Evolutionary conservation across 2,329 filamentous ascomycete species (phyloP).

Genomic region (Metarhizium guizhouense): DNA sequence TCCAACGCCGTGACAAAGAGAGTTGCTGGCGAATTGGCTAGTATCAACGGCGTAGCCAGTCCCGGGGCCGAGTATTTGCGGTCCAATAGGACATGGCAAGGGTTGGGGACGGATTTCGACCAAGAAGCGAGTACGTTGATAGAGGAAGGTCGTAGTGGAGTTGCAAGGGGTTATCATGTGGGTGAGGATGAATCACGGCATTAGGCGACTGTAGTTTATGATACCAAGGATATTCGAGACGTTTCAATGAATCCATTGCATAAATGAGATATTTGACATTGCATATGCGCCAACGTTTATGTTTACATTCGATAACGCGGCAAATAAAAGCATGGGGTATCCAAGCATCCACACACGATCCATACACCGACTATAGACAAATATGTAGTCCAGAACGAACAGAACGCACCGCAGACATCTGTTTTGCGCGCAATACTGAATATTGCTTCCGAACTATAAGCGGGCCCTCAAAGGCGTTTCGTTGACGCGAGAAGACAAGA

Average conservation of each 20-base stretch:
- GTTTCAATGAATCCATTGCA: neutral
- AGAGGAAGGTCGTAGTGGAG: conserved; percentile 78
- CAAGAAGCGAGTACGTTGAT: conserved; percentile 55
- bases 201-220: conserved; percentile 8
- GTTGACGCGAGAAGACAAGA: neutral
- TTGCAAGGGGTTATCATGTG: conserved; percentile 81
- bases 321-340: neutral
- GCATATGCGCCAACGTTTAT: neutral
- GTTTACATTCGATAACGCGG: neutral
- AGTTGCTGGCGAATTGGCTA: conserved; percentile 57
- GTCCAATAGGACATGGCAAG: conserved; percentile 81
- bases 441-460: no score
- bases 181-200: conserved; percentile 42
- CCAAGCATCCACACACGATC: neutral
- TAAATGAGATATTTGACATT: neutral
- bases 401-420: neutral
- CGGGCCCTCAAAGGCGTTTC: neutral
- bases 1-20: conserved; percentile 47
- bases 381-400: neutral
- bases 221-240: neutral
- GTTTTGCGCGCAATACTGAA: neutral
- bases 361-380: neutral
- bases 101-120: conserved; percentile 78
- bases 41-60: conserved; percentile 78
- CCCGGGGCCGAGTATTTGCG: conserved; percentile 83